Percentiles rank a stretch among this genome's conserved stretches.
Evolutionary conservation across 495 filamentous ascomycete species (phyloP).

Genomic region (Aspergillus carlsbadensis): DNA sequence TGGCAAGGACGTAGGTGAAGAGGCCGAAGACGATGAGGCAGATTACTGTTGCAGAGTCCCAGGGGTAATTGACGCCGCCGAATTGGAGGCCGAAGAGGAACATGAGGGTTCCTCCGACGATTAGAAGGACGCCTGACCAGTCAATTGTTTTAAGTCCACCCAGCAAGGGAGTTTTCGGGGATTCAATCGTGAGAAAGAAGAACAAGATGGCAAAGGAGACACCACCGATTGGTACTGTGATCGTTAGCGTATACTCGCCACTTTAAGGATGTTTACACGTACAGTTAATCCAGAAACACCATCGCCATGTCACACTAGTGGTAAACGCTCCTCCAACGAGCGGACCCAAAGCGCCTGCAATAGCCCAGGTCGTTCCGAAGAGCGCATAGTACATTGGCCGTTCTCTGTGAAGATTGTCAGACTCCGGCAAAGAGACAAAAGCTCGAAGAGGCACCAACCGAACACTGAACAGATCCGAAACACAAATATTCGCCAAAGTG

Average conservation of each 20-base stretch:
- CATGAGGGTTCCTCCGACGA: constrained; percentile 79
- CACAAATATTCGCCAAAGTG: constrained; percentile 76
- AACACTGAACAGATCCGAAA: constrained; percentile 78
- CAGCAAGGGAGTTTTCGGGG: constrained; percentile 67
- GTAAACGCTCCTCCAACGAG: constrained; percentile 77
- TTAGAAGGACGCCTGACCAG: constrained; percentile 67
- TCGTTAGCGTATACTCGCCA: not conserved
- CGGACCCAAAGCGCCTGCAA: constrained; percentile 71
- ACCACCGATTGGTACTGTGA: constrained; percentile 66
- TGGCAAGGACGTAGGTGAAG: constrained; percentile 59
- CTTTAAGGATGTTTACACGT: constrained; percentile 15
- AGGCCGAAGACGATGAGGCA: constrained; percentile 78
- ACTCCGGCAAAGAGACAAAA: not conserved
- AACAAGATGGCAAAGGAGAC: constrained; percentile 63
- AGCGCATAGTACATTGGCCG: constrained; percentile 63
- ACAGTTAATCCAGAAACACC: constrained; percentile 68
- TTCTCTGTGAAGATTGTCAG: constrained; percentile 39
- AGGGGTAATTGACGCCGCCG: constrained; percentile 73
- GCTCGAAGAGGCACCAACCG: constrained; percentile 30
- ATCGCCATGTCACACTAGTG: constrained; percentile 58
- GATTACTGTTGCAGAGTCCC: constrained; percentile 71
- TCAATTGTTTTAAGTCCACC: constrained; percentile 75
- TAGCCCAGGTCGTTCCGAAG: constrained; percentile 71
- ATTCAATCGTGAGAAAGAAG: constrained; percentile 73
- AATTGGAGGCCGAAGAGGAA: constrained; percentile 77